Evolutionary conservation across 768 basidiomycete genomes (phyloP).

Genomic region (Suillus paluster): DNA sequence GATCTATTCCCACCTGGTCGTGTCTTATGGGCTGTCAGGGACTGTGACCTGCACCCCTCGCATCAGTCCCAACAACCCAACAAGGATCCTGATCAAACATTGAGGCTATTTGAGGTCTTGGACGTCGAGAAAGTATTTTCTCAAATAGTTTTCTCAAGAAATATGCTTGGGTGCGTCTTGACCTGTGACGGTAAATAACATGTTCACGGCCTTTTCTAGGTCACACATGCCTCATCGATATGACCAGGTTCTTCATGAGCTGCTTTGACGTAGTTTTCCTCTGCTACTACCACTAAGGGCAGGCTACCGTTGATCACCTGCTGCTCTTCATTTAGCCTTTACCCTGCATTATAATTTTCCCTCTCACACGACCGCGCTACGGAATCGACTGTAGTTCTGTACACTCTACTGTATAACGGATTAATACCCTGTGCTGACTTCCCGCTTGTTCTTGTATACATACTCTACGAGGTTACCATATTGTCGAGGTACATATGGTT

Average conservation of each 20-base stretch:
- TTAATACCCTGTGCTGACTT: too few relatives aligned
- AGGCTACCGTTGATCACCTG: too few relatives aligned
- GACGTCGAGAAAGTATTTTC: slow-evolving; percentile 79
- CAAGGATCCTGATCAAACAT: slow-evolving; percentile 24
- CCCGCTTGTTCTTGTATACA: too few relatives aligned
- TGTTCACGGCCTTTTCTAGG: slow-evolving; percentile 35
- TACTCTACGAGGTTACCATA: too few relatives aligned
- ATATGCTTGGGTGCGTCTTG: slow-evolving; percentile 73
- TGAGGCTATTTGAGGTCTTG: slow-evolving; percentile 74
- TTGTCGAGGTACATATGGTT: too few relatives aligned
- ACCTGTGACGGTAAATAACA: slow-evolving; percentile 7
- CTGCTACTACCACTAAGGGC: neutral
- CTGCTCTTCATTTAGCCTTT: neutral
- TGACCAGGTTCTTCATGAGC: slow-evolving; percentile 72
- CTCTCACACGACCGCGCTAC: neutral
- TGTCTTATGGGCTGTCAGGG: slow-evolving; percentile 79
- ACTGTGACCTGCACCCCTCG: slow-evolving; percentile 67
- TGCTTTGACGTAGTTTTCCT: slow-evolving; percentile 44
- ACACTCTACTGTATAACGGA: too few relatives aligned
- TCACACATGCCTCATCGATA: slow-evolving; percentile 85
- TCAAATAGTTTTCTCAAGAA: slow-evolving; percentile 79
- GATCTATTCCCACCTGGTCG: slow-evolving; percentile 79
- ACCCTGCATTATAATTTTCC: neutral
- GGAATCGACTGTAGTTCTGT: neutral
- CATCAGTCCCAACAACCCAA: slow-evolving; percentile 40